Conservation (phyloP, 1,139 yeast genomes). For the Lodderomyces metapsilosis region DNA sequence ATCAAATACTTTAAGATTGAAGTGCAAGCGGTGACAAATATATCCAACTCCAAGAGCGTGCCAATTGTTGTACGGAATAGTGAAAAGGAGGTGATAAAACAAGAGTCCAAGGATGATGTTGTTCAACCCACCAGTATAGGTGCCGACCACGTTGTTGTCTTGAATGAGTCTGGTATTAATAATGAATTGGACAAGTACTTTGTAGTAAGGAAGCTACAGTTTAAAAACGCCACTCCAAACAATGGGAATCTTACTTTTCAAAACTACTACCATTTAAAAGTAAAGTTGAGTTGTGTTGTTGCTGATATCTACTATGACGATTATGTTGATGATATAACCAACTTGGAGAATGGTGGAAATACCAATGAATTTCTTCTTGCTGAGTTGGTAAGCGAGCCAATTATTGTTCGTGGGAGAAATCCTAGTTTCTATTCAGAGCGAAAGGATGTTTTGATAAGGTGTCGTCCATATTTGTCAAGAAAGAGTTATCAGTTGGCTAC, state of each 20-base stretch:
- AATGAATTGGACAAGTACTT: slow-evolving; percentile 33
- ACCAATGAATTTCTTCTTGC: slow-evolving; percentile 34
- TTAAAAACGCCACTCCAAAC: slow-evolving; percentile 63
- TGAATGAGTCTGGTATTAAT: slow-evolving; percentile 22
- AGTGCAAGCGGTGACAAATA: slow-evolving; percentile 36
- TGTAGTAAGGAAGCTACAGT: slow-evolving; percentile 48
- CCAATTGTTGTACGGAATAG: slow-evolving; percentile 29
- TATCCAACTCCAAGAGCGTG: slow-evolving; percentile 26
- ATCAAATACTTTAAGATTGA: slow-evolving; percentile 43
- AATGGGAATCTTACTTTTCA: slow-evolving; percentile 58
- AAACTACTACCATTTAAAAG: slow-evolving; percentile 52
- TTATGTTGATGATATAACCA: slow-evolving; percentile 31
- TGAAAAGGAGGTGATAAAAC: slow-evolving; percentile 19
- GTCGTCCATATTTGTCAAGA: slow-evolving; percentile 22
- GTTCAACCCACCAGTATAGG: slow-evolving; percentile 23
- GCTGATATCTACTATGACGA: slow-evolving; percentile 45
- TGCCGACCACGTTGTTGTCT: slow-evolving; percentile 30
- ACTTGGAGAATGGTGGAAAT: slow-evolving; percentile 11
- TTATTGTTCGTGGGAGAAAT: slow-evolving; percentile 64
- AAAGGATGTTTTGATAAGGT: slow-evolving; percentile 45
- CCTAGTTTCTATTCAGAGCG: slow-evolving; percentile 62
- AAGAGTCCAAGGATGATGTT: slow-evolving; percentile 18
- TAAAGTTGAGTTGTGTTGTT: slow-evolving; percentile 46
- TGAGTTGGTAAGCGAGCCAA: slow-evolving; percentile 47
- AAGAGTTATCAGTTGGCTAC: slow-evolving; percentile 22